Percentiles rank a stretch among this genome's conserved stretches.
These are phyloP conservation scores for Roridomyces roridus DNA, from an alignment of 768 basidiomycete genomes.

Conservation along the genomic window DNA sequence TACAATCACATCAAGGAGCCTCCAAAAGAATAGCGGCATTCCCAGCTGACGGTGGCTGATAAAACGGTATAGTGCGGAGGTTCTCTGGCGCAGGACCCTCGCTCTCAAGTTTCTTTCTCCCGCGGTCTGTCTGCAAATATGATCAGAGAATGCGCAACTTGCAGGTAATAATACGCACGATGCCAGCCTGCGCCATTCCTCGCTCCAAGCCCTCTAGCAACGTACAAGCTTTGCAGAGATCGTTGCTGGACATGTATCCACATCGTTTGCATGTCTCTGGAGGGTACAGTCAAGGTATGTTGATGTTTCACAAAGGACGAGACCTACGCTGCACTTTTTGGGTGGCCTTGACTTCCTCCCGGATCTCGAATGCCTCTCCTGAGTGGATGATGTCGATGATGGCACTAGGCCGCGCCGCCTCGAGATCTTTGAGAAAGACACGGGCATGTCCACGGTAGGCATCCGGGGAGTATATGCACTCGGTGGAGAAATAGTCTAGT, in stretches of 20 bases:
- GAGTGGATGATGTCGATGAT: conserved; percentile 99
- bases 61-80: conserved; percentile 79
- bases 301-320: conserved; percentile 1
- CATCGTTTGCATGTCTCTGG: conserved; percentile 91
- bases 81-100: conserved; percentile 67
- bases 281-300: conserved; percentile 10
- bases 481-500: conserved; percentile 98
- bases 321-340: conserved; percentile 86
- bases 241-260: conserved; percentile 95
- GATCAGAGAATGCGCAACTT: conserved; percentile 5
- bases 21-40: conserved; percentile 2
- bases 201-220: conserved; percentile 90
- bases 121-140: conserved; percentile 66
- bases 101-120: conserved; percentile 64
- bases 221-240: conserved; percentile 95
- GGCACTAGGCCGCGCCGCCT: conserved; percentile 91
- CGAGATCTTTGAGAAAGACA: conserved; percentile 92
- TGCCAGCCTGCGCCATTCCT: conserved; percentile 70
- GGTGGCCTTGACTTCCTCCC: conserved; percentile 81
- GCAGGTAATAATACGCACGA: conserved; percentile 49
- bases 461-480: conserved; percentile 98
- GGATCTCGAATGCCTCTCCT: conserved; percentile 89
- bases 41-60: conserved; percentile 3
- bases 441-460: conserved; percentile 98
- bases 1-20: too few species aligned